A percentile compares a stretch with the other conserved stretches of the same genome.
Conservation (phyloP, 495 filamentous ascomycete species). For the Aspergillus bertholletiae region DNA sequence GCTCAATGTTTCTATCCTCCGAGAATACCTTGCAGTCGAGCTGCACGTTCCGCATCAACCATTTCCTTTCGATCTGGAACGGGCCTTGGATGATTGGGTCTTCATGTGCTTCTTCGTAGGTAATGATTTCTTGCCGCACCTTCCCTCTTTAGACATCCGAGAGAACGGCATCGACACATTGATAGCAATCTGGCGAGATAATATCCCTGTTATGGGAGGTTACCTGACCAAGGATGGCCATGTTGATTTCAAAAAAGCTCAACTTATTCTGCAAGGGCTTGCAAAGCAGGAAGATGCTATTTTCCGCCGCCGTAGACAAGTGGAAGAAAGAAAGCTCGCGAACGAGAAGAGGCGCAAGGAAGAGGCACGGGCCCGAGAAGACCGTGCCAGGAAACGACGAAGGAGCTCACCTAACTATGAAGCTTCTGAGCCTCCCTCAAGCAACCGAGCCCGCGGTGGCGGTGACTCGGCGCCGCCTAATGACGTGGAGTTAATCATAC, state of each 20-base stretch:
- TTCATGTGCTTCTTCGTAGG: slow-evolving; percentile 99
- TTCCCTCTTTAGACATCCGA: slow-evolving; percentile 93
- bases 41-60: slow-evolving; percentile 76
- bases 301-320: slow-evolving; percentile 77
- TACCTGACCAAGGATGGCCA: slow-evolving; percentile 94
- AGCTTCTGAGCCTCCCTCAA: slow-evolving; percentile 17
- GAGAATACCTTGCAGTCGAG: slow-evolving; percentile 91
- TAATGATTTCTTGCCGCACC: slow-evolving; percentile 97
- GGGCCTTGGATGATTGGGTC: slow-evolving; percentile 98
- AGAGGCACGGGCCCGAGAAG: slow-evolving; percentile 52
- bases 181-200: slow-evolving; percentile 93
- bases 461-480: slow-evolving; percentile 36
- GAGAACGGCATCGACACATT: slow-evolving; percentile 97
- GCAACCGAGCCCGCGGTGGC: slow-evolving; percentile 20
- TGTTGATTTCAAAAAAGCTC: slow-evolving; percentile 81
- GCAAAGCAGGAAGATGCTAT: slow-evolving; percentile 96
- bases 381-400: slow-evolving; percentile 41
- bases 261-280: slow-evolving; percentile 82
- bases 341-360: slow-evolving; percentile 74
- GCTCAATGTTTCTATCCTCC: slow-evolving; percentile 87
- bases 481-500: slow-evolving; percentile 56
- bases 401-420: slow-evolving; percentile 47
- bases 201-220: slow-evolving; percentile 84
- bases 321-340: slow-evolving; percentile 76
- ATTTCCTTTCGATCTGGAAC: slow-evolving; percentile 83